Evolutionary conservation across 176 grass and related monocot genomes (phyloP).

Genomic region (Avena insularis): DNA sequence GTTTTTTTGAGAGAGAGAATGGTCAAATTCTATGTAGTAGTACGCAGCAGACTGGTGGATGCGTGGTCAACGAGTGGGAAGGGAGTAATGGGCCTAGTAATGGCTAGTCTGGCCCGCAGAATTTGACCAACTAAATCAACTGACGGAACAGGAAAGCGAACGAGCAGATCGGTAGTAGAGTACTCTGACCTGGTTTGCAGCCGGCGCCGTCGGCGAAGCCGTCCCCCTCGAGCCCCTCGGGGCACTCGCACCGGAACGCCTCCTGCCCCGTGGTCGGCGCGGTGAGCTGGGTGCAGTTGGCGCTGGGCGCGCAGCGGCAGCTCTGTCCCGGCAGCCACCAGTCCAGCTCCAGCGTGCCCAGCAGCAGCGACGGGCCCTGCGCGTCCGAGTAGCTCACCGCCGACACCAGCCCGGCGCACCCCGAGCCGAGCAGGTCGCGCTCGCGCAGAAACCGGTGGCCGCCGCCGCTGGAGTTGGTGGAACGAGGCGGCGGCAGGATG

Average conservation of each 20-base stretch:
- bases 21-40: constrained; percentile 1
- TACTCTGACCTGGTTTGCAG: constrained; percentile 65
- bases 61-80: constrained; percentile 35
- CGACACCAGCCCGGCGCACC: constrained; percentile 35
- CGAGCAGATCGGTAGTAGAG: background rate
- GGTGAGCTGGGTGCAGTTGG: constrained; percentile 29
- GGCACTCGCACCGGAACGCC: constrained; percentile 55
- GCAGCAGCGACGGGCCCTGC: constrained; percentile 32
- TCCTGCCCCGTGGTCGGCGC: background rate
- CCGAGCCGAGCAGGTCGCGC: background rate
- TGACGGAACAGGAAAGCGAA: background rate
- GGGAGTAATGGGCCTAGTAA: background rate
- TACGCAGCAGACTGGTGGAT: background rate
- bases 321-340: constrained; percentile 54
- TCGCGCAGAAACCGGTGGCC: background rate
- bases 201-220: constrained; percentile 53
- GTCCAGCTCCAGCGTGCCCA: constrained; percentile 38
- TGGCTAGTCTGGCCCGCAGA: constrained; percentile 31
- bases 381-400: constrained; percentile 14
- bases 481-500: background rate
- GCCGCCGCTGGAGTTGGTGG: background rate
- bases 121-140: constrained; percentile 51
- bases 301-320: constrained; percentile 34
- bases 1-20: background rate
- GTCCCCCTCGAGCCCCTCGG: constrained; percentile 47